Percentiles rank a stretch among this genome's conserved stretches.
Conservation (phyloP, 495 filamentous ascomycete species). For the Tuber brumale region DNA sequence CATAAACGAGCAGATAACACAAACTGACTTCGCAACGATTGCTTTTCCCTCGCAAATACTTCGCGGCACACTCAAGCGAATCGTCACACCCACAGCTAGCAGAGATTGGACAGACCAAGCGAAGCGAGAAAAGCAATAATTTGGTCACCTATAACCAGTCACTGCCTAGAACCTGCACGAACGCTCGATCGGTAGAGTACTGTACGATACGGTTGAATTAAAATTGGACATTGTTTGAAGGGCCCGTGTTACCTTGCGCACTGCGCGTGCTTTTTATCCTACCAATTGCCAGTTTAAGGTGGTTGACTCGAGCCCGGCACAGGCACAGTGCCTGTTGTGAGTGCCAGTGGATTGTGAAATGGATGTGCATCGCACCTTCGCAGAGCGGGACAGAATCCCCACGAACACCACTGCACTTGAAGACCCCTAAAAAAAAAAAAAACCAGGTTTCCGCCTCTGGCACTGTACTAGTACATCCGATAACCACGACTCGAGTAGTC, state of each 20-base stretch:
- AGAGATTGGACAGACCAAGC: slow-evolving; percentile 4
- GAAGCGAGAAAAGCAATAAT: background rate
- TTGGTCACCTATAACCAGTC: background rate
- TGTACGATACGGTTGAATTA: background rate
- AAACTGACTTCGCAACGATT: background rate
- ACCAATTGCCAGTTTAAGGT: background rate
- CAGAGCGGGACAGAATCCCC: background rate
- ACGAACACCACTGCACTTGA: background rate
- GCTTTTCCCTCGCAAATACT: background rate
- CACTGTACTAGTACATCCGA: background rate
- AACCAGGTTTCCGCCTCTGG: background rate
- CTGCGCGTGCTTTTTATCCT: background rate
- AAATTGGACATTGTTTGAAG: slow-evolving; percentile 2
- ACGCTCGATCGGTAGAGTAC: background rate
- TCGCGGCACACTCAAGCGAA: background rate
- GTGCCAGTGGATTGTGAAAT: background rate
- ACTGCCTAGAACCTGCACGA: too few species aligned
- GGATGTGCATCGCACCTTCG: background rate
- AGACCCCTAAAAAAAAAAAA: background rate
- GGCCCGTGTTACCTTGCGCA: background rate
- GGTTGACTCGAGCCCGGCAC: background rate
- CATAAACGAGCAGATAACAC: background rate
- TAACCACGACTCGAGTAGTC: background rate
- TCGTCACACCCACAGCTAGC: background rate
- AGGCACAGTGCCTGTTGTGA: background rate